Percentiles rank a stretch among this genome's conserved stretches.
Conservation (phyloP, 2,329 filamentous ascomycete genomes). For the Cadophora luteo-olivacea region DNA sequence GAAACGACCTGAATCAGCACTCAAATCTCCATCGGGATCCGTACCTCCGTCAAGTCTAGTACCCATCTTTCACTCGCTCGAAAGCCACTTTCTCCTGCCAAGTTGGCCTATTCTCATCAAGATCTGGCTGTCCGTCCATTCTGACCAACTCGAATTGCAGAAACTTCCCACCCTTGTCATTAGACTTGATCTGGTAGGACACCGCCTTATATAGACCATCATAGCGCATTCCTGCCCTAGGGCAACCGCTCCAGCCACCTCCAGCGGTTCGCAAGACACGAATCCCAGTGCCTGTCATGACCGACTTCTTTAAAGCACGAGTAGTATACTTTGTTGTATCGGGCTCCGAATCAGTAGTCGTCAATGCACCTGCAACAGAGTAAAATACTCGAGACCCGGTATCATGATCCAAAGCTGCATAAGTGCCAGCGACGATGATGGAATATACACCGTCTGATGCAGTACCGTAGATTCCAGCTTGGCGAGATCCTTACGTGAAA, state of each 20-base stretch:
- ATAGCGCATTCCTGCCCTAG: conserved; percentile 3
- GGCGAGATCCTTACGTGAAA: neutral
- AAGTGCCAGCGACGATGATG: neutral
- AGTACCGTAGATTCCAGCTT: conserved; percentile 11
- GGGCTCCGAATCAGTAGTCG: neutral
- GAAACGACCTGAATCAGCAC: no score
- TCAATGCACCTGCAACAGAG: neutral
- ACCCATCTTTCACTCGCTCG: neutral
- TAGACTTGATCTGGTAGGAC: neutral
- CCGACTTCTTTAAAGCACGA: neutral
- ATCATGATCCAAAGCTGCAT: neutral
- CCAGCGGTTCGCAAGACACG: neutral
- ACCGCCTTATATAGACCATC: conserved; percentile 6
- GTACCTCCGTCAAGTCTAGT: neutral
- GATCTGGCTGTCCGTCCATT: neutral
- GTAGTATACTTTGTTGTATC: neutral
- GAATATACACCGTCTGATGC: neutral
- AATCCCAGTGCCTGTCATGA: neutral
- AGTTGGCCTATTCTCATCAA: neutral
- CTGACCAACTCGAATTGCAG: neutral
- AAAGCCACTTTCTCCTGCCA: neutral
- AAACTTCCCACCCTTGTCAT: conserved; percentile 10
- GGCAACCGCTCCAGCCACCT: neutral
- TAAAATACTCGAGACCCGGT: neutral
- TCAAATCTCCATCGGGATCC: neutral